Evolutionary conservation across 202 grass and related monocot species (phyloP), one percentile per base, ranked within the genome.

Genomic region (Setaria viridis): DNA sequence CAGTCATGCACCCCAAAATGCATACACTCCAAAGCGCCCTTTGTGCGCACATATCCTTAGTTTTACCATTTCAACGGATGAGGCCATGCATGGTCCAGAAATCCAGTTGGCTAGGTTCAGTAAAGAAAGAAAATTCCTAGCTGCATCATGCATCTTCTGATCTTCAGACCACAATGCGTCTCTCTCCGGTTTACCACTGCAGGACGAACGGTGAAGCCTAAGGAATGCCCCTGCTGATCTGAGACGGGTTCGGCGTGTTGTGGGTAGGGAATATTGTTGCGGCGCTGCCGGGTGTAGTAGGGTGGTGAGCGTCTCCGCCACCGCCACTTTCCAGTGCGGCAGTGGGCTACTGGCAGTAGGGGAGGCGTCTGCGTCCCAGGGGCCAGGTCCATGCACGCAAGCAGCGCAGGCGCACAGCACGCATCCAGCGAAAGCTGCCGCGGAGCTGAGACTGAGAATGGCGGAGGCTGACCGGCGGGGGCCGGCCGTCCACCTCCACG

Each of bases 361-460:
- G 60, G 16, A 4, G 2, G 9, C 29, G 30, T 67, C 46, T 43
- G 4, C 10, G 64, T 50, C 46, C 30, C 16, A 1, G 9, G 19
- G 20, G n/a, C 56, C 56, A 41, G 39, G 2, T 12, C 8, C 66
- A 48, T 37, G 72, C 54, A 62, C 71, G 51, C 29, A 47, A 48
- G 34, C 73, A 37, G 47, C 16, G 8, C 48, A 25, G 34, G 19
- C 54, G 11, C 71, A 54, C 71, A 33, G 71, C 21, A 30, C 8
- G 39, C 69, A 16, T 71, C 71, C 7, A 25, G 54, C 7, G 35
- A 77, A 77, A 77, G 54, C 74, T 60, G 74, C 74, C n/a, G 63
- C 33, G 9, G 32, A 51, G 60, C 30, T 53, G 5, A 20, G 19
- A 41, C 30, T 53, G 5, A 20, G 19, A 41, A 46, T 46, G 43